Conservation (phyloP, 495 filamentous ascomycete genomes). For the Darksidea phi region DNA sequence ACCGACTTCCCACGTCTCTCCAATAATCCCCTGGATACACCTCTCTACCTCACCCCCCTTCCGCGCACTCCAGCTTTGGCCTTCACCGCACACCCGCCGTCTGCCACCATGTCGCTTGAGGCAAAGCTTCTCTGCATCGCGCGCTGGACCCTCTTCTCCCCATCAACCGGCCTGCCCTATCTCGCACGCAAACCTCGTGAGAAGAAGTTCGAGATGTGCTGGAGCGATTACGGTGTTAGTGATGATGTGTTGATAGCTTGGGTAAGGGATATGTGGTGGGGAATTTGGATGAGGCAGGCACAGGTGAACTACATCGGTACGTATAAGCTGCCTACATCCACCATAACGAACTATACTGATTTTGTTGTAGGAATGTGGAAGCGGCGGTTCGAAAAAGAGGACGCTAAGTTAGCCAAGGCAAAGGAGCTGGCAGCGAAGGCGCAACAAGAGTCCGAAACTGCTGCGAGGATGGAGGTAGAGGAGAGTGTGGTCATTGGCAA, state of each 20-base stretch:
- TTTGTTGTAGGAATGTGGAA: slow-evolving; percentile 8
- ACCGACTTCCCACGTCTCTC: neutral
- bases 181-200: slow-evolving; percentile 4
- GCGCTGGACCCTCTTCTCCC: slow-evolving; percentile 22
- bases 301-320: slow-evolving; percentile 9
- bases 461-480: too few species aligned
- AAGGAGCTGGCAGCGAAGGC: neutral
- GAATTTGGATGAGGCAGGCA: slow-evolving; percentile 10
- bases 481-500: too few species aligned
- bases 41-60: slow-evolving; percentile 7
- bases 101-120: slow-evolving; percentile 4
- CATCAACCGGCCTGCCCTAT: neutral
- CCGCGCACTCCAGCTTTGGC: neutral
- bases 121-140: slow-evolving; percentile 12
- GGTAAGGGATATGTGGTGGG: slow-evolving; percentile 23
- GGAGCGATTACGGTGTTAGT: neutral
- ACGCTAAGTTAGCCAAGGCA: slow-evolving; percentile 1
- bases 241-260: slow-evolving; percentile 15
- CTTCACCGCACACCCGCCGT: neutral
- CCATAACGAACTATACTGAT: too few species aligned
- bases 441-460: too few species aligned
- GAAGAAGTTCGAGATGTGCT: slow-evolving; percentile 16
- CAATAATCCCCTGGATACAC: neutral
- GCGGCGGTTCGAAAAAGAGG: slow-evolving; percentile 12
- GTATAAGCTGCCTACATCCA: neutral